Conservation (phyloP, 106 monocot genomes). For the Allium cepa region DNA sequence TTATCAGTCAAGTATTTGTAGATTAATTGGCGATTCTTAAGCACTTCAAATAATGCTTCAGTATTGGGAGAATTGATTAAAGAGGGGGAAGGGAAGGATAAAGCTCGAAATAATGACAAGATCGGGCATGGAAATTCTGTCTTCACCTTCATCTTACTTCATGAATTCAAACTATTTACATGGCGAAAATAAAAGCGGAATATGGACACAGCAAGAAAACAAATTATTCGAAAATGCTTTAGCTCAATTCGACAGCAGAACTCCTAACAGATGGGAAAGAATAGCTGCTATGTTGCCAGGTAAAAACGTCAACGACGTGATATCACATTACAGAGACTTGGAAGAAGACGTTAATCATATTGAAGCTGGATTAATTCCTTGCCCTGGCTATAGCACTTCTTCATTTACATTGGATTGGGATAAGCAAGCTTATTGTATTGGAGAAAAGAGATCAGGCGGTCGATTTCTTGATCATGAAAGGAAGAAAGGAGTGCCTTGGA, state of each 20-base stretch:
- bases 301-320: conserved; percentile 49
- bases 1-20: background rate
- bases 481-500: conserved; percentile 88
- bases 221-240: conserved; percentile 78
- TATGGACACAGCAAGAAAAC: conserved; percentile 72
- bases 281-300: conserved; percentile 56
- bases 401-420: conserved; percentile 54
- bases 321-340: conserved; percentile 54
- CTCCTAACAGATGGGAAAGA: conserved; percentile 51
- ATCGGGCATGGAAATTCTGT: conserved; percentile 14
- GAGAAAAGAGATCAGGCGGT: conserved; percentile 30
- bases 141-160: conserved; percentile 22
- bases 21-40: background rate
- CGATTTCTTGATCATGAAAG: conserved; percentile 51
- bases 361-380: conserved; percentile 63
- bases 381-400: conserved; percentile 36
- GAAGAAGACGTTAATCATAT: conserved; percentile 68
- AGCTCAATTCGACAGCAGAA: conserved; percentile 42
- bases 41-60: too few relatives aligned
- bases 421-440: conserved; percentile 18
- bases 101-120: conserved; percentile 15
- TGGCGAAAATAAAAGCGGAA: conserved; percentile 7
- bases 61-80: background rate
- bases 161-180: conserved; percentile 16
- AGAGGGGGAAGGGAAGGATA: background rate